Conservation (phyloP, 306 rosid genomes). For the Pterocarpus macrocarpus region DNA sequence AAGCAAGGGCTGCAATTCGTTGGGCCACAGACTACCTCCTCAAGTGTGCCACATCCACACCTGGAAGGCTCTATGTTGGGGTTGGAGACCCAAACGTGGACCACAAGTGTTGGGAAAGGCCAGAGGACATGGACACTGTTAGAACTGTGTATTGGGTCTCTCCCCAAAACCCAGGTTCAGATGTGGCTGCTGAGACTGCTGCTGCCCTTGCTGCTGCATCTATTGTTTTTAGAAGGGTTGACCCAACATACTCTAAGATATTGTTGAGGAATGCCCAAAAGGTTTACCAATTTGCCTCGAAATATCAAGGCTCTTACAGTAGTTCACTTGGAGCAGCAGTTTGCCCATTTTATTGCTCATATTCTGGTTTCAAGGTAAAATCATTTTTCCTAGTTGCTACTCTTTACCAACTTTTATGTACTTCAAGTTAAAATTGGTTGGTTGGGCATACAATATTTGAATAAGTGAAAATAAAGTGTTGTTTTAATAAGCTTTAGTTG, state of each 20-base stretch:
- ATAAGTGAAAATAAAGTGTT: not conserved
- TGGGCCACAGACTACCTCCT: slow-evolving; percentile 85
- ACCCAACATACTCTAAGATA: slow-evolving; percentile 68
- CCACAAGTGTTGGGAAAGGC: slow-evolving; percentile 96
- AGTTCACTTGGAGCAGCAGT: slow-evolving; percentile 84
- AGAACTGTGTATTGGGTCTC: slow-evolving; percentile 80
- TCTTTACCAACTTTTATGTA: not conserved
- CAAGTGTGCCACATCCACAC: slow-evolving; percentile 76
- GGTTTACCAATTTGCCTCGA: slow-evolving; percentile 78
- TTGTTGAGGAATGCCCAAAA: slow-evolving; percentile 68
- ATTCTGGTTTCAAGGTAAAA: slow-evolving; percentile 85
- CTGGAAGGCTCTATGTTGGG: slow-evolving; percentile 83
- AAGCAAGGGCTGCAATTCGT: slow-evolving; percentile 72
- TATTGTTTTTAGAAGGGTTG: slow-evolving; percentile 74
- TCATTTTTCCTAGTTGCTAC: not conserved
- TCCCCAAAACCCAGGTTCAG: slow-evolving; percentile 74
- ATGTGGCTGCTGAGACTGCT: slow-evolving; percentile 91
- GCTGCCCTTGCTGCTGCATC: slow-evolving; percentile 95
- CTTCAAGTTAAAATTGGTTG: not conserved
- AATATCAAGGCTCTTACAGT: slow-evolving; percentile 79
- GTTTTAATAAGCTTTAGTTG: slow-evolving; percentile 6
- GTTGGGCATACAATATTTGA: not conserved
- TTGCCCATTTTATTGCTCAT: slow-evolving; percentile 97
- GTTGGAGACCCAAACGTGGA: slow-evolving; percentile 86
- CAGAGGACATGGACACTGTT: slow-evolving; percentile 85